A percentile compares a stretch with the other conserved stretches of the same genome.
Evolutionary conservation across 148 eudicot genomes (phyloP).

Genomic region (Chenopodium berlandieri): DNA sequence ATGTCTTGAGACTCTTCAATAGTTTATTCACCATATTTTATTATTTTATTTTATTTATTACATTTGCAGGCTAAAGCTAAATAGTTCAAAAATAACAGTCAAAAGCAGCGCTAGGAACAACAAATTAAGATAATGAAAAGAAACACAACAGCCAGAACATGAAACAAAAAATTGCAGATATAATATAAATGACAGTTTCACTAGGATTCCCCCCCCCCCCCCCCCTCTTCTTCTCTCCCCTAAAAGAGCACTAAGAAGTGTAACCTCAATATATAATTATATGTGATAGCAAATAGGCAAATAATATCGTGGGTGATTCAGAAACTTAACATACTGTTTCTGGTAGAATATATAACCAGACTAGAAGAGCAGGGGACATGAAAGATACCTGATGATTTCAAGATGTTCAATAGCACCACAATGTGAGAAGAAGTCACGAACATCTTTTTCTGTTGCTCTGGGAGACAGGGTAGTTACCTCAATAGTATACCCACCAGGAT

Average conservation of each 20-base stretch:
- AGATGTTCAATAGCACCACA: constrained; percentile 66
- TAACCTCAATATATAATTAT: too few species aligned
- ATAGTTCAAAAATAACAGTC: too few species aligned
- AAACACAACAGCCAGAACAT: background rate
- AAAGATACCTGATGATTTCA: constrained; percentile 57
- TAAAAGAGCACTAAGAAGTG: too few species aligned
- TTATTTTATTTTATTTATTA: too few species aligned
- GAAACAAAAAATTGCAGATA: background rate
- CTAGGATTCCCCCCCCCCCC: background rate
- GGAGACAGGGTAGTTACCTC: constrained; percentile 65
- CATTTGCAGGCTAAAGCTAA: too few species aligned
- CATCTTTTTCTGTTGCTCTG: constrained; percentile 57
- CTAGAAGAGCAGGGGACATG: background rate
- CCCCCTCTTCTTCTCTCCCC: too few species aligned
- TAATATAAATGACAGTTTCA: background rate
- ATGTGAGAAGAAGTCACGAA: constrained; percentile 55
- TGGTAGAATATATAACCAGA: background rate
- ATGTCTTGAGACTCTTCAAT: background rate
- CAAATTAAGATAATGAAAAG: too few species aligned
- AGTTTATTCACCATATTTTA: background rate
- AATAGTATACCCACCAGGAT: constrained; percentile 56
- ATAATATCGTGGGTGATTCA: background rate
- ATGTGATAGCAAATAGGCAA: background rate
- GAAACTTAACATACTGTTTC: background rate
- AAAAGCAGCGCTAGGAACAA: too few species aligned